Conservation (phyloP, 1,284 basidiomycete genomes). For the Afroboletus lepidellus region DNA sequence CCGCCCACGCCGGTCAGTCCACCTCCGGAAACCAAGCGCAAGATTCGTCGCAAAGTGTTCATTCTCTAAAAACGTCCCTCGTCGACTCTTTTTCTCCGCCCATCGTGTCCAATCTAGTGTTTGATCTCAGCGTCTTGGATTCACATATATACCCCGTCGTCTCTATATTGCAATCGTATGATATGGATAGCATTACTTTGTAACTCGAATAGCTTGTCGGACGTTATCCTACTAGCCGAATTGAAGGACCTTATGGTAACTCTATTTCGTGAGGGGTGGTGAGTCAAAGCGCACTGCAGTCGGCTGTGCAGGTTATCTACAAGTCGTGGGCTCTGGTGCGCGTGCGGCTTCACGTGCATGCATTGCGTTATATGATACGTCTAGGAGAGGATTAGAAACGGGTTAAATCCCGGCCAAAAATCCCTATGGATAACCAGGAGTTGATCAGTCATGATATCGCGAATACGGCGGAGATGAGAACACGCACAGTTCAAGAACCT, state of each 20-base stretch:
- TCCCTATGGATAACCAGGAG: slow-evolving; percentile 46
- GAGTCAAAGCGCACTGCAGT: neutral
- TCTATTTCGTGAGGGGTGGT: slow-evolving; percentile 10
- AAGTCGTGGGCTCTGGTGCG: neutral
- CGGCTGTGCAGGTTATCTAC: slow-evolving; percentile 2
- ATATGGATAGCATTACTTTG: slow-evolving; percentile 27
- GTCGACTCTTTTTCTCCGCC: neutral
- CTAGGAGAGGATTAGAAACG: slow-evolving; percentile 52
- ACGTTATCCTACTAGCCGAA: slow-evolving; percentile 11
- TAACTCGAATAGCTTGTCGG: slow-evolving; percentile 15
- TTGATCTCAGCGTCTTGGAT: slow-evolving; percentile 5
- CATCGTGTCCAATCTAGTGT: neutral
- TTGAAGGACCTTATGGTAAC: slow-evolving; percentile 6
- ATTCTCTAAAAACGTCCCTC: slow-evolving; percentile 22
- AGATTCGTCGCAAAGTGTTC: slow-evolving; percentile 32
- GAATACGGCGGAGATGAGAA: slow-evolving; percentile 1
- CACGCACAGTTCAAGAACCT: slow-evolving; percentile 28
- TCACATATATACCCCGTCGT: slow-evolving; percentile 13
- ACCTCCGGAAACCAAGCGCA: slow-evolving; percentile 30
- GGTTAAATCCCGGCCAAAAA: slow-evolving; percentile 80
- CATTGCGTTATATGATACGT: slow-evolving; percentile 2
- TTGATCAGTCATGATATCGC: slow-evolving; percentile 21
- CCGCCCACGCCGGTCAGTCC: slow-evolving; percentile 10
- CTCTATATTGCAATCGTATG: slow-evolving; percentile 17
- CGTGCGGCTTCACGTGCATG: neutral